These are phyloP conservation scores for Bocquillonia castaneifolia DNA, from an alignment of 441 rosid genomes.

Conservation along the genomic window DNA sequence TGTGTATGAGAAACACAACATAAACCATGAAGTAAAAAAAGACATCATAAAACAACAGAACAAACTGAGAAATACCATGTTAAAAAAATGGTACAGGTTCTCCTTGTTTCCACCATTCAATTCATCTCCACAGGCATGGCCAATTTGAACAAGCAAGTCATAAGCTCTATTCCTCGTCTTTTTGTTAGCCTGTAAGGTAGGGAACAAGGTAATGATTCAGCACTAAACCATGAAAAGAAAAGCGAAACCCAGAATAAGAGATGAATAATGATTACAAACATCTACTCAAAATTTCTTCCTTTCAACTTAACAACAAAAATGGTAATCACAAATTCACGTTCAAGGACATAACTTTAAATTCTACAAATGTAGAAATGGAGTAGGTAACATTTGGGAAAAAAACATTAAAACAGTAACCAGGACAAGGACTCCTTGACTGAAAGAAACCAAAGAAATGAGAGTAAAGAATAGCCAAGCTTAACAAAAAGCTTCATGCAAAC, in stretches of 20 bases:
- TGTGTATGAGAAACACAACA: conserved; percentile 4
- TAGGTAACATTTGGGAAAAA: background rate
- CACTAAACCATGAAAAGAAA: background rate
- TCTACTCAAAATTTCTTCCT: background rate
- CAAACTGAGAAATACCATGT: conserved; percentile 48
- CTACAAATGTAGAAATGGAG: background rate
- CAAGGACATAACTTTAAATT: background rate
- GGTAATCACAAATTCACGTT: background rate
- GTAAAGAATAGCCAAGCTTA: background rate
- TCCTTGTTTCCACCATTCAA: conserved; percentile 76
- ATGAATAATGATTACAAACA: background rate
- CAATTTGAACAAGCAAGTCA: conserved; percentile 87
- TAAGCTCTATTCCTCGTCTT: conserved; percentile 94
- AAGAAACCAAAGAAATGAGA: background rate
- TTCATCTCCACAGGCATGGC: conserved; percentile 85
- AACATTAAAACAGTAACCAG: background rate
- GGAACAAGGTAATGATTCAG: background rate
- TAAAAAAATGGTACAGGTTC: conserved; percentile 63
- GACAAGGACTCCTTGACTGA: background rate
- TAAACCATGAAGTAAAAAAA: conserved; percentile 5
- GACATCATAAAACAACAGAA: background rate
- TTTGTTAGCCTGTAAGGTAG: conserved; percentile 58
- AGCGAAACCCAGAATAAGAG: background rate
- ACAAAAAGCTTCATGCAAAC: background rate
- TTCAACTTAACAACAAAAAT: background rate